These are phyloP conservation scores for Gillenia trifoliata DNA, from an alignment of 306 rosid species.

Conservation along the genomic window DNA sequence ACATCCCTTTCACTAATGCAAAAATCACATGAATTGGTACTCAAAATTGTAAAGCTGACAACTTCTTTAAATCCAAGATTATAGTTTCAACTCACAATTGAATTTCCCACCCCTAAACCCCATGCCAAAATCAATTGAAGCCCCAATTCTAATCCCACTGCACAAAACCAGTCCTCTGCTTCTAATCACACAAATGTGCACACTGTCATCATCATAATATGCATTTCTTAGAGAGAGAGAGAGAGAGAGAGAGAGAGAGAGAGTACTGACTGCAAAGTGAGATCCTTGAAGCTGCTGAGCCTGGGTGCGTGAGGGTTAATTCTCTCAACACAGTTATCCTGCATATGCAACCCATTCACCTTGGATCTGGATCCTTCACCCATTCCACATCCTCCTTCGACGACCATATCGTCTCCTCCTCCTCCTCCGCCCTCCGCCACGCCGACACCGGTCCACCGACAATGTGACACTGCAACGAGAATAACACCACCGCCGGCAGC, in stretches of 20 bases:
- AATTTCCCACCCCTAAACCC: not conserved
- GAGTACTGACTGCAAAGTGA: conserved; percentile 49
- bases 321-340: conserved; percentile 75
- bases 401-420: conserved; percentile 27
- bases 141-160: not conserved
- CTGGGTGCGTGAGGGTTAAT: conserved; percentile 81
- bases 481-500: not conserved
- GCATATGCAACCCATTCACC: conserved; percentile 80
- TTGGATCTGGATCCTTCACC: conserved; percentile 75
- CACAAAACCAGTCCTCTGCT: not conserved
- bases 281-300: conserved; percentile 85
- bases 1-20: not conserved
- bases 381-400: conserved; percentile 76
- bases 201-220: not conserved
- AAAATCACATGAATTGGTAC: not conserved
- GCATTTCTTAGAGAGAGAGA: no score
- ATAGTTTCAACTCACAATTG: not conserved
- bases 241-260: not conserved
- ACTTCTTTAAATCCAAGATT: not conserved
- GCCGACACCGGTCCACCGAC: not conserved
- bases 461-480: not conserved
- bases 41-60: not conserved
- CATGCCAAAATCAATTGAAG: not conserved
- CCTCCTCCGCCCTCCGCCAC: conserved; percentile 1
- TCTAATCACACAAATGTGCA: not conserved